Percentiles rank a stretch among this genome's conserved stretches.
Evolutionary conservation across 2,329 filamentous ascomycete genomes (phyloP).

Genomic region (Pezicula neosporulosa): DNA sequence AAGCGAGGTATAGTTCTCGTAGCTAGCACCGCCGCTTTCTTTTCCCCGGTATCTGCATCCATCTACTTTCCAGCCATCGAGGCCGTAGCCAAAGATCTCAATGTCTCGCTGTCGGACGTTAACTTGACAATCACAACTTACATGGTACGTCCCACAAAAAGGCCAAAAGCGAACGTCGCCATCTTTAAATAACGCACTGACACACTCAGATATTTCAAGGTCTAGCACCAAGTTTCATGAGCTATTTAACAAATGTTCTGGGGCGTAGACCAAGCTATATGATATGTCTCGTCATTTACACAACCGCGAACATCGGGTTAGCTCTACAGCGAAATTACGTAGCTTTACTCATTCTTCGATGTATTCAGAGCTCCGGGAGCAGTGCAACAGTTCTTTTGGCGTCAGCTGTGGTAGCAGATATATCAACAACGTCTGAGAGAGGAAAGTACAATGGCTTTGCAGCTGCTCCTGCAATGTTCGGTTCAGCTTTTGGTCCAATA

Average conservation of each 20-base stretch:
- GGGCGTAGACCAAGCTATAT: too few relatives aligned
- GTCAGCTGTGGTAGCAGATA: conserved; percentile 58
- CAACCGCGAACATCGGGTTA: conserved; percentile 50
- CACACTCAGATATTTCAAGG: conserved; percentile 36
- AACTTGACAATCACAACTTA: conserved; percentile 16
- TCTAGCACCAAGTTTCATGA: conserved; percentile 52
- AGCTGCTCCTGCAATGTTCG: conserved; percentile 22
- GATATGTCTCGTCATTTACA: conserved; percentile 46
- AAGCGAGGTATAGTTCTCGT: neutral
- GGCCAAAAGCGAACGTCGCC: too few relatives aligned
- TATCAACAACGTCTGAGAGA: conserved; percentile 54
- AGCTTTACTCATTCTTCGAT: conserved; percentile 48
- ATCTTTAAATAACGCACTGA: too few relatives aligned
- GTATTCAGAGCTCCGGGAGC: conserved; percentile 53
- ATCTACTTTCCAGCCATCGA: conserved; percentile 18
- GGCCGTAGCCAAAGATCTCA: conserved; percentile 7
- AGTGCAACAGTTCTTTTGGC: conserved; percentile 55
- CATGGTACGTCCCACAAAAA: conserved; percentile 1
- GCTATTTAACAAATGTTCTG: conserved; percentile 46
- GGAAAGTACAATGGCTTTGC: conserved; percentile 65
- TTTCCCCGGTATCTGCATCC: conserved; percentile 9
- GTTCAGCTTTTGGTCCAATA: conserved; percentile 41
- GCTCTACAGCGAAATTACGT: conserved; percentile 44
- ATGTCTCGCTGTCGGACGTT: conserved; percentile 8
- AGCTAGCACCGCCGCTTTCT: conserved; percentile 8